A percentile compares a stretch with the other conserved stretches of the same genome.
phyloP scores from a whole-genome alignment of 2,329 filamentous ascomycete species.

The Talaromyces sp. region DNA sequence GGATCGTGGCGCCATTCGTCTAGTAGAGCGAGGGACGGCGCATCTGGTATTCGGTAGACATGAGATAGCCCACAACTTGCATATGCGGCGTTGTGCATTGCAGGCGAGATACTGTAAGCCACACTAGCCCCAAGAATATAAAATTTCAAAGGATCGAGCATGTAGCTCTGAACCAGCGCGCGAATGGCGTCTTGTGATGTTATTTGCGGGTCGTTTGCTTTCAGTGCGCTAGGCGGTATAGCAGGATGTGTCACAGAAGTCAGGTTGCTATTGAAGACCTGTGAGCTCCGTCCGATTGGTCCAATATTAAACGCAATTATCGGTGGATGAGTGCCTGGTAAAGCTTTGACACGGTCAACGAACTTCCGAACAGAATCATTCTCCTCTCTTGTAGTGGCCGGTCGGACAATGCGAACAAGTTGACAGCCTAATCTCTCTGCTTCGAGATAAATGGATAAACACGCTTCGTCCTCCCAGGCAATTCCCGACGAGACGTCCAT shows the following conservation, averaged over 20 bases:
- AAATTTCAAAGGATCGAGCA: slow-evolving; percentile 42
- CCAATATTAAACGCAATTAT: slow-evolving; percentile 43
- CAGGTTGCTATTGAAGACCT: slow-evolving; percentile 42
- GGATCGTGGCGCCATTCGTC: slow-evolving; percentile 38
- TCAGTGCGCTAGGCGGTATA: slow-evolving; percentile 26
- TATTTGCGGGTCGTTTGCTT: slow-evolving; percentile 33
- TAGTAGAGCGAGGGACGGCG: slow-evolving; percentile 35
- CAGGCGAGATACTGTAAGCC: slow-evolving; percentile 42
- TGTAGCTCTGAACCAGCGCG: slow-evolving; percentile 41
- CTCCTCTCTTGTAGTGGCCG: slow-evolving; percentile 36
- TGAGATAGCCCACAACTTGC: slow-evolving; percentile 40
- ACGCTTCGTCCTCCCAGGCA: slow-evolving; percentile 35
- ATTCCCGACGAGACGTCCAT: slow-evolving; percentile 30
- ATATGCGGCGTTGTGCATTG: slow-evolving; percentile 44
- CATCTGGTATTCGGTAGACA: slow-evolving; percentile 38
- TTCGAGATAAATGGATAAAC: slow-evolving; percentile 33
- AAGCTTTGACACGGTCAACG: slow-evolving; percentile 32
- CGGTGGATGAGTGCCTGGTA: slow-evolving; percentile 31
- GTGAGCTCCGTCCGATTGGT: slow-evolving; percentile 41
- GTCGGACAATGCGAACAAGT: slow-evolving; percentile 38
- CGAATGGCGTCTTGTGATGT: slow-evolving; percentile 37
- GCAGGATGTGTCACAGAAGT: slow-evolving; percentile 42
- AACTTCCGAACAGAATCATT: slow-evolving; percentile 38
- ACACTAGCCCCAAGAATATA: slow-evolving; percentile 43
- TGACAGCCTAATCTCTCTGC: slow-evolving; percentile 38